Conservation (phyloP, 2,329 filamentous ascomycete species). For the Cladosporium velox region DNA sequence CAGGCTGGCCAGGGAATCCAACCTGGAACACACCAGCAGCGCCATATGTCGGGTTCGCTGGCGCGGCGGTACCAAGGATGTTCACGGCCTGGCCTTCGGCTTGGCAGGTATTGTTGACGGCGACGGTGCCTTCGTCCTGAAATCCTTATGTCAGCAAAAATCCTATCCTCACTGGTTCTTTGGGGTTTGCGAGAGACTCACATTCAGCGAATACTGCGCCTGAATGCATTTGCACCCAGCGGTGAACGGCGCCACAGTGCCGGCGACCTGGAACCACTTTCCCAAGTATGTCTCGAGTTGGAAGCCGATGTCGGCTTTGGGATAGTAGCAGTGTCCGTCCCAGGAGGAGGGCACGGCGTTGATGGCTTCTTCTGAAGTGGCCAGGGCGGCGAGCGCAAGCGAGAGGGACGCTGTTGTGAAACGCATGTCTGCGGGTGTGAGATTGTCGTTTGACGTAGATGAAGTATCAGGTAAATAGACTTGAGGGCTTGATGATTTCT, state of each 20-base stretch:
- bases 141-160: background rate
- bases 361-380: constrained; percentile 11
- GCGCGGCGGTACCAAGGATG: constrained; percentile 27
- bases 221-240: constrained; percentile 28
- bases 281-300: constrained; percentile 27
- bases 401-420: constrained; percentile 8
- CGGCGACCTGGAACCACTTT: constrained; percentile 30
- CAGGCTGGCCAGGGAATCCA: constrained; percentile 26
- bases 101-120: constrained; percentile 27
- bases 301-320: constrained; percentile 26
- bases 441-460: background rate
- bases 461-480: background rate
- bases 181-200: background rate
- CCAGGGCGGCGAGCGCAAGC: constrained; percentile 13
- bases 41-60: constrained; percentile 26
- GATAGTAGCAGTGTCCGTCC: constrained; percentile 29
- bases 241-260: constrained; percentile 26
- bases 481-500: background rate
- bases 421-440: background rate
- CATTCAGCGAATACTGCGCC: constrained; percentile 27
- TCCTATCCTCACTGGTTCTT: background rate
- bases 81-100: constrained; percentile 20
- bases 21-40: constrained; percentile 26
- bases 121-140: constrained; percentile 28
- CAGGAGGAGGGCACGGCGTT: constrained; percentile 23